Evolutionary conservation across 106 monocot genomes (phyloP).

Genomic region (Xerophyta viscosa): DNA sequence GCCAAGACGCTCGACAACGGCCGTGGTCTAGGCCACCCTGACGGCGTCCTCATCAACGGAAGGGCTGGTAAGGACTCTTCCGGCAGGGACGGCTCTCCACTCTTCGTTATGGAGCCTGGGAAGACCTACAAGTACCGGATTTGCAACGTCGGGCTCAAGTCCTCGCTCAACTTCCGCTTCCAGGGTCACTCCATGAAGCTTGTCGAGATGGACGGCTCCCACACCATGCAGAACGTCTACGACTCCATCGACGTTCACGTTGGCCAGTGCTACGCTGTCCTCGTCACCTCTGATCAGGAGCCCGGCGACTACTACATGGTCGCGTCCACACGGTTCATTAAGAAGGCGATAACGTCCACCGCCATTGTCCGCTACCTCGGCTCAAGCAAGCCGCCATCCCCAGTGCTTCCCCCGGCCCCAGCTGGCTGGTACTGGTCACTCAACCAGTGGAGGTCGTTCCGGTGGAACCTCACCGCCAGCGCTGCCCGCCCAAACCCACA

Average conservation of each 20-base stretch:
- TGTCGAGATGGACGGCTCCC: too few relatives aligned
- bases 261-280: conserved; percentile 45
- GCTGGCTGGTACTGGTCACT: conserved; percentile 30
- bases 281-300: conserved; percentile 30
- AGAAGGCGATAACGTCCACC: conserved; percentile 14
- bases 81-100: not conserved
- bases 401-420: conserved; percentile 14
- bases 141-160: too few relatives aligned
- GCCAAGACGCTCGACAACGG: conserved; percentile 13
- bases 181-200: too few relatives aligned
- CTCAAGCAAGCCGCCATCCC: conserved; percentile 6
- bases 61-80: not conserved
- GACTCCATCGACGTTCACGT: conserved; percentile 44
- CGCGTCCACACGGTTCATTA: conserved; percentile 31
- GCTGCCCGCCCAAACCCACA: conserved; percentile 53
- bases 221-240: conserved; percentile 36
- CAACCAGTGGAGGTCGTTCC: conserved; percentile 42
- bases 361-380: conserved; percentile 24
- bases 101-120: too few relatives aligned
- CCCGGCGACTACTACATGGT: conserved; percentile 35
- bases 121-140: too few relatives aligned
- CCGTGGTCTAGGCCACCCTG: conserved; percentile 14
- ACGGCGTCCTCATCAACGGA: conserved; percentile 22
- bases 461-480: conserved; percentile 53
- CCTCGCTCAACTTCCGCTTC: too few relatives aligned